A percentile compares a stretch with the other conserved stretches of the same genome.
phyloP scores from a whole-genome alignment of 805 yeast genomes.

The Ogataea nonfermentans region DNA sequence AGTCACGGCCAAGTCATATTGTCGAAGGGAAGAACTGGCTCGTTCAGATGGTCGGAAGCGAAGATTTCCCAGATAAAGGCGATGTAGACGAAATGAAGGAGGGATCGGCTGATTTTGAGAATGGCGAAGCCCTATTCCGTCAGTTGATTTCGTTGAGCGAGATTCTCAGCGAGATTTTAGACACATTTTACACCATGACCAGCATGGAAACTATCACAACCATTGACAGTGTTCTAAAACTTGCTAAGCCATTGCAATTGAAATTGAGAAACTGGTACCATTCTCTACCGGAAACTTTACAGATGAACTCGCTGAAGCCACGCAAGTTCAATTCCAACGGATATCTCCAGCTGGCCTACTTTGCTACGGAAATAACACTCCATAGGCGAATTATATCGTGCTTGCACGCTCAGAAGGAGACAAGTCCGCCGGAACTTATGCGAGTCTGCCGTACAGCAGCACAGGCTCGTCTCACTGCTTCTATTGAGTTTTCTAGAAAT shows the following conservation, averaged over 20 bases:
- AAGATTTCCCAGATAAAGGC: constrained; percentile 72
- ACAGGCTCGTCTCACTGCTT: constrained; percentile 73
- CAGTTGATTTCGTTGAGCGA: constrained; percentile 63
- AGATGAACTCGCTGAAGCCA: constrained; percentile 58
- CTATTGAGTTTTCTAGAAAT: constrained; percentile 73
- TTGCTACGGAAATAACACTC: constrained; percentile 83
- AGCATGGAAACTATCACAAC: constrained; percentile 56
- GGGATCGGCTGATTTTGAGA: constrained; percentile 66
- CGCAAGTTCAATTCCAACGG: constrained; percentile 72
- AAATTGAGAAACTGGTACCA: constrained; percentile 75
- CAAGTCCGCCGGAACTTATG: constrained; percentile 51
- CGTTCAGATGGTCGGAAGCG: constrained; percentile 62
- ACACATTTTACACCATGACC: constrained; percentile 66
- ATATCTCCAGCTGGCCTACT: constrained; percentile 77
- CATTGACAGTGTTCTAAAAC: constrained; percentile 64
- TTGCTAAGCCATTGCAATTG: constrained; percentile 81
- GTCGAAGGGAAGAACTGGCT: constrained; percentile 75
- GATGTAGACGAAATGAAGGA: constrained; percentile 38
- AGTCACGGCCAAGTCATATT: constrained; percentile 82
- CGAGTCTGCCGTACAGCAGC: constrained; percentile 84
- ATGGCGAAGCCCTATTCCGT: constrained; percentile 68
- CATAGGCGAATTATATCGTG: constrained; percentile 74
- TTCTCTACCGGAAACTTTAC: constrained; percentile 60
- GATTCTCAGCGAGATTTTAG: constrained; percentile 69
- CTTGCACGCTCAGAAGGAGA: constrained; percentile 35